A percentile compares a stretch with the other conserved stretches of the same genome.
phyloP scores from a whole-genome alignment of 768 basidiomycete genomes.

The Amanita muscaria region DNA sequence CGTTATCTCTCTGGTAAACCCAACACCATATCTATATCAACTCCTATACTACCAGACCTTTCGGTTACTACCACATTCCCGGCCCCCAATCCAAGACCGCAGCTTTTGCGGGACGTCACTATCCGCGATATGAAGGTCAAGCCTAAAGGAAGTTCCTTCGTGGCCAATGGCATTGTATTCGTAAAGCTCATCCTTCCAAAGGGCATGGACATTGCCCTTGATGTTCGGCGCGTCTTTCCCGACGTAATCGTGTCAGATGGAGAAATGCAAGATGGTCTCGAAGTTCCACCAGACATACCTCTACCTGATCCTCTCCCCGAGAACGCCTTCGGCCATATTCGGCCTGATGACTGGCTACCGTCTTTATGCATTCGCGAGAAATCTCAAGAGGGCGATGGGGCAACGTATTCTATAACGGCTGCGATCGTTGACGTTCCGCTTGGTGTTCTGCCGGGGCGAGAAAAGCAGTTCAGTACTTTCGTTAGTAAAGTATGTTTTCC shows the following conservation, averaged over 20 bases:
- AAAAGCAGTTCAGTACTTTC: constrained; percentile 68
- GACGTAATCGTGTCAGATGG: constrained; percentile 79
- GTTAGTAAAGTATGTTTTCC: constrained; percentile 52
- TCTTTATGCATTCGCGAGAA: constrained; percentile 33
- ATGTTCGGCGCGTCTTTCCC: constrained; percentile 58
- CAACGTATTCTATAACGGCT: constrained; percentile 51
- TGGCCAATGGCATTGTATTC: constrained; percentile 63
- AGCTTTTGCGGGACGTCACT: constrained; percentile 61
- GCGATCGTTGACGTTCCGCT: constrained; percentile 67
- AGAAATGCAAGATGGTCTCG: constrained; percentile 33
- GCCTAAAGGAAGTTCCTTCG: constrained; percentile 36
- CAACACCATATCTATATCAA: constrained; percentile 51
- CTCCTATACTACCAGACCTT: constrained; percentile 44
- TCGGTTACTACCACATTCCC: constrained; percentile 50
- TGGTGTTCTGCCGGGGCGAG: constrained; percentile 68
- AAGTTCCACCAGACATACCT: constrained; percentile 31
- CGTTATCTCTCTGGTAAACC: constrained; percentile 50
- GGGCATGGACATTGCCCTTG: constrained; percentile 58
- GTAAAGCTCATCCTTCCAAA: constrained; percentile 59
- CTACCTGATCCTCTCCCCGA: constrained; percentile 62
- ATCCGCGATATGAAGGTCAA: constrained; percentile 70
- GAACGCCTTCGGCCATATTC: constrained; percentile 67
- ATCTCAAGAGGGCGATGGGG: constrained; percentile 39
- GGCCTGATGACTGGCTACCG: constrained; percentile 61
- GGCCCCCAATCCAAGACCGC: constrained; percentile 51